Evolutionary conservation across 345 rosid species (phyloP).

Genomic region (Erysimum cheiranthoides): DNA sequence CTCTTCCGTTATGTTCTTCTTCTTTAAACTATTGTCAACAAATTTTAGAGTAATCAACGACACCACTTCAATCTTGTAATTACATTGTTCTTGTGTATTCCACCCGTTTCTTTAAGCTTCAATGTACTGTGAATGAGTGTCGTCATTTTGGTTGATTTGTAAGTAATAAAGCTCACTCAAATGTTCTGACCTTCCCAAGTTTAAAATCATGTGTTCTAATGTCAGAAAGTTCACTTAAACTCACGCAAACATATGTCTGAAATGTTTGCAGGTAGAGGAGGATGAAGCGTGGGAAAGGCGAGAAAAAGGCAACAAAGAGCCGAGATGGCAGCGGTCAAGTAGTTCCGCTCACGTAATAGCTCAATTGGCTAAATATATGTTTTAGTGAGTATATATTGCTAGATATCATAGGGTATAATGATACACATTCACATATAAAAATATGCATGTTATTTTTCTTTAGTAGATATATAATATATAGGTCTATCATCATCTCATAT

Average conservation of each 20-base stretch:
- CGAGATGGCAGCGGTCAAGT: constrained; percentile 64
- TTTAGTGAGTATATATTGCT: constrained; percentile 60
- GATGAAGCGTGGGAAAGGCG: constrained; percentile 84
- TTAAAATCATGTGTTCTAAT: constrained; percentile 9
- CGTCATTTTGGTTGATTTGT: neutral
- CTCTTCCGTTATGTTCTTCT: constrained; percentile 20
- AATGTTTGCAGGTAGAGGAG: constrained; percentile 76
- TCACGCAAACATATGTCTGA: constrained; percentile 15
- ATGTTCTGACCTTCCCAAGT: neutral
- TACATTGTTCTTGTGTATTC: constrained; percentile 27
- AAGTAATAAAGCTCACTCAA: constrained; percentile 21
- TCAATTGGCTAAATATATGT: constrained; percentile 63
- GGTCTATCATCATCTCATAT: constrained; percentile 20
- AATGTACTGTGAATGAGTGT: neutral
- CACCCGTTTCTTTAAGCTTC: neutral
- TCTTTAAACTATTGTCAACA: constrained; percentile 6
- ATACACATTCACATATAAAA: neutral
- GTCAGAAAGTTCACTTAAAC: neutral
- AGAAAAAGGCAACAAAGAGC: constrained; percentile 70
- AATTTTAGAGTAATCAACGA: neutral
- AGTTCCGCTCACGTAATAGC: constrained; percentile 64
- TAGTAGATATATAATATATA: neutral
- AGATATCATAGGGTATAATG: constrained; percentile 21
- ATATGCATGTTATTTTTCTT: neutral
- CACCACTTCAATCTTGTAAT: neutral